Base-by-base conservation (phyloP, 495 filamentous ascomycete genomes). In the Podospora conica region DNA sequence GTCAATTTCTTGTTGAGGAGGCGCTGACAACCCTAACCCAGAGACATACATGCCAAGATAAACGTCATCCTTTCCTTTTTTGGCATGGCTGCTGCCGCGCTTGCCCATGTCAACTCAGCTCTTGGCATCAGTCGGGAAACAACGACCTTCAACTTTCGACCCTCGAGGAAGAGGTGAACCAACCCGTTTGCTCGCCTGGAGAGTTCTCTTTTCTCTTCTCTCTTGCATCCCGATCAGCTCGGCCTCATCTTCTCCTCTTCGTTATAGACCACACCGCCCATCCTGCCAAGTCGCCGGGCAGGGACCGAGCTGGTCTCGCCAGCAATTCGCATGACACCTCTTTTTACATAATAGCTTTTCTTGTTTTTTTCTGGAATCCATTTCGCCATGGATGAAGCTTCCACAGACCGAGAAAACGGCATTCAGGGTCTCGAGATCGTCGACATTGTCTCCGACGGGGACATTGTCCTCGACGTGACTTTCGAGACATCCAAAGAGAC, bases 391-490 rank as follows among this genome's bases (percentile, higher is more conserved):
- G 67, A 65, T 58, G 69, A 66, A 54, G 58, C 70, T 8, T 27
- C 66, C 33, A 66, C 58, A 10, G 56, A 10, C 61, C 67, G 60
- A 21, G 68, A 76, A 21, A 69, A 53, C 54, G 64, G 66, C n/a
- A 24, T 55, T 33, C 63, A 65, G 1, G 62, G 20, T 2, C 67
- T 74, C 21, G 68, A 76, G 29, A 65, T 83, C 24, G 66, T 81
- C 33, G 71, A 74, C 23, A 82, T 89, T 53, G 80, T 75, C 6
- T 65, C 78, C 10, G 73, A 81, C 54, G 86, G 86, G 7, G 85
- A 89, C 68, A 58, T 87, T 7, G 63, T 89, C 1, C 78, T 88
- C 3, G 80, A 84, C 61, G 80, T 85, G 5, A 77, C 74, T 3
- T 86, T 86, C 63, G 79, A 83, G 58, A 84, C 80, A 3, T 83